Conservation (phyloP, 225 moss, liverwort and hornwort species). For the Asterella californica region DNA sequence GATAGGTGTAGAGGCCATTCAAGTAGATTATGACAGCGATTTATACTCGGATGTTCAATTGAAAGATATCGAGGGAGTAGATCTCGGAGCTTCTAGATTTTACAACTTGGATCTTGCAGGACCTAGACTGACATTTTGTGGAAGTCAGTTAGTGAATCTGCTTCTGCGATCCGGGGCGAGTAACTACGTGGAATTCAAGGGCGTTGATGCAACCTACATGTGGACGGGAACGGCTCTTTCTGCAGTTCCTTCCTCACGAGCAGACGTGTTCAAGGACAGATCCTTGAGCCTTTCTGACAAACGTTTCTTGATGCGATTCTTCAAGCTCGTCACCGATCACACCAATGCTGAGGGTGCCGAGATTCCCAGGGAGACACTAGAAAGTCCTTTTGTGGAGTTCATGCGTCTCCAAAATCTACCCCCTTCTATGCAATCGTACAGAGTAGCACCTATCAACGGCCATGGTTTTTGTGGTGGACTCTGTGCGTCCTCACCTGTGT, state of each 20-base stretch:
- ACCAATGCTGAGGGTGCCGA: slow-evolving; percentile 48
- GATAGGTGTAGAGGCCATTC: slow-evolving; percentile 35
- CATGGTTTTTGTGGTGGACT: slow-evolving; percentile 44
- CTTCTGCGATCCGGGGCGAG: slow-evolving; percentile 74
- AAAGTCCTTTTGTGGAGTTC: slow-evolving; percentile 74
- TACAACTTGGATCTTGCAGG: slow-evolving; percentile 51
- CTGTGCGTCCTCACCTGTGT: slow-evolving; percentile 38
- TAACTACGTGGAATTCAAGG: slow-evolving; percentile 90
- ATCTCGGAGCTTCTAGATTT: slow-evolving; percentile 54
- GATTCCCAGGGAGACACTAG: slow-evolving; percentile 56
- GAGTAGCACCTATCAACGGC: slow-evolving; percentile 43
- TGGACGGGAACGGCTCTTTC: slow-evolving; percentile 70
- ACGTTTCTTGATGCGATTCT: slow-evolving; percentile 92
- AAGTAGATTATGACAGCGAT: slow-evolving; percentile 47
- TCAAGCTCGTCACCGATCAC: slow-evolving; percentile 82
- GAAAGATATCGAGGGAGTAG: slow-evolving; percentile 40
- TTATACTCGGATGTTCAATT: slow-evolving; percentile 57
- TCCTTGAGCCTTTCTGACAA: slow-evolving; percentile 85
- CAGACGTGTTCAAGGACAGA: slow-evolving; percentile 84
- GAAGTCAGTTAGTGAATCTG: slow-evolving; percentile 68
- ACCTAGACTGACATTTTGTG: slow-evolving; percentile 81
- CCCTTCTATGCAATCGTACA: slow-evolving; percentile 78
- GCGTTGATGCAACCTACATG: slow-evolving; percentile 81
- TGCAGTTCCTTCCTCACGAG: slow-evolving; percentile 85
- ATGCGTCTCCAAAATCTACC: slow-evolving; percentile 76